Percentiles rank a stretch among this genome's conserved stretches.
Conservation (phyloP, 768 basidiomycete species). For the Tylopilus plumbeoviolaceoides region DNA sequence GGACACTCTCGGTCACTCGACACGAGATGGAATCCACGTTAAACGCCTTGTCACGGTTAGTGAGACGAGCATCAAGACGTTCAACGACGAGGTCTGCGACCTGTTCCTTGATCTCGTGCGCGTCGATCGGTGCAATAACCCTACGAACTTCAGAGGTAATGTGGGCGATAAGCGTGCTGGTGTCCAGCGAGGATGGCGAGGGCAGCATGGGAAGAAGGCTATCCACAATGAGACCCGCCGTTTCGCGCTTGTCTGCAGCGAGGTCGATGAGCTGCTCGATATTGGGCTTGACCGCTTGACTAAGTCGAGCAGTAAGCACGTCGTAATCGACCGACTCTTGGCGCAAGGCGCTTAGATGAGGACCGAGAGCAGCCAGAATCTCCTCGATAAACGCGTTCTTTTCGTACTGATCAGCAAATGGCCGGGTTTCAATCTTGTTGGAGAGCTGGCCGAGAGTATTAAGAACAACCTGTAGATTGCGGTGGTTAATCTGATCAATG, state of each 20-base stretch:
- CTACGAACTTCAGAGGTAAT: slow-evolving; percentile 67
- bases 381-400: slow-evolving; percentile 60
- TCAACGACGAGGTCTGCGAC: slow-evolving; percentile 87
- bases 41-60: slow-evolving; percentile 70
- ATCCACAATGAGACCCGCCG: slow-evolving; percentile 76
- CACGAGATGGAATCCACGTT: slow-evolving; percentile 55
- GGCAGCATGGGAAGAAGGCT: slow-evolving; percentile 65
- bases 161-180: slow-evolving; percentile 51
- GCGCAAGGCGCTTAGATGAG: slow-evolving; percentile 57
- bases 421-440: slow-evolving; percentile 32
- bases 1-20: slow-evolving; percentile 54
- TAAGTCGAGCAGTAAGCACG: slow-evolving; percentile 64
- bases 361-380: slow-evolving; percentile 52
- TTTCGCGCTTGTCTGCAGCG: slow-evolving; percentile 85
- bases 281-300: slow-evolving; percentile 85
- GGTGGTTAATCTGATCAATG: slow-evolving; percentile 56
- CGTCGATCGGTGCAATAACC: slow-evolving; percentile 71
- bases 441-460: slow-evolving; percentile 52
- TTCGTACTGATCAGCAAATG: slow-evolving; percentile 39
- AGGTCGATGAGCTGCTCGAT: slow-evolving; percentile 87
- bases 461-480: slow-evolving; percentile 56
- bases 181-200: slow-evolving; percentile 41
- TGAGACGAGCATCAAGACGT: slow-evolving; percentile 74
- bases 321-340: slow-evolving; percentile 76
- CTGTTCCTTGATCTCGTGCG: slow-evolving; percentile 85